Base-by-base conservation (phyloP, 805 yeast species). In the Suhomyces emberorum region DNA sequence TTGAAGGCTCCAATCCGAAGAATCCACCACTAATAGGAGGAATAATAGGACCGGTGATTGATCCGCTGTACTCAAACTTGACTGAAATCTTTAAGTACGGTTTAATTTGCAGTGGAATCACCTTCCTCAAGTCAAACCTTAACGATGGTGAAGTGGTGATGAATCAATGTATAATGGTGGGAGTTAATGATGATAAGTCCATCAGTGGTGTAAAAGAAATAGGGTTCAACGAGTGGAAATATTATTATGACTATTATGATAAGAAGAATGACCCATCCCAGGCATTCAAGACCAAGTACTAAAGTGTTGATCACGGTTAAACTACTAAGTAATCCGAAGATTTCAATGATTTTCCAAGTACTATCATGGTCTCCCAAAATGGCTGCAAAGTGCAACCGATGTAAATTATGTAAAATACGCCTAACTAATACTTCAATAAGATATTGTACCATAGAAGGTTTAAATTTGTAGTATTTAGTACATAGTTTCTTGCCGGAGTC, bases 81-180 rank as follows among this genome's bases (percentile, higher is more conserved):
- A 67, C 72, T 6, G 76, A 74, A 35, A 75, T 77, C 3, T 72
- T 77, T 55, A 72, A 68, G 39, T 63, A 71, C 44, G 83, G 83
- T 0, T 65, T 77, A 39, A 72, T 78, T 7, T 77, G 81, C 43
- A 71, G 81, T 34, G 78, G 72, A 5, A 69, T 75, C 11, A 67
- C 77, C 5, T 72, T 64, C 40, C 56, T 72, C 41, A 72, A 70
- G 46, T 47, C 62, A 14, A 44, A 54, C 30, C 51, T 53, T 37
- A 52, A 46, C 25, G 66, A 56, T 17, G 51, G 50, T 8, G 51
- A 52, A 11, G 26, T 42, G 11, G 45, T 42, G 32, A 57, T 65
- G 50, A 52, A 58, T 30, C 52, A 53, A 36, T 66, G 72, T 47
- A 43, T 63, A 17, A 62, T 68, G 54, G 40, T 61, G 12, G 72